phyloP scores from a whole-genome alignment of 805 yeast species.

The Saccharomyces cerevisiae region DNA sequence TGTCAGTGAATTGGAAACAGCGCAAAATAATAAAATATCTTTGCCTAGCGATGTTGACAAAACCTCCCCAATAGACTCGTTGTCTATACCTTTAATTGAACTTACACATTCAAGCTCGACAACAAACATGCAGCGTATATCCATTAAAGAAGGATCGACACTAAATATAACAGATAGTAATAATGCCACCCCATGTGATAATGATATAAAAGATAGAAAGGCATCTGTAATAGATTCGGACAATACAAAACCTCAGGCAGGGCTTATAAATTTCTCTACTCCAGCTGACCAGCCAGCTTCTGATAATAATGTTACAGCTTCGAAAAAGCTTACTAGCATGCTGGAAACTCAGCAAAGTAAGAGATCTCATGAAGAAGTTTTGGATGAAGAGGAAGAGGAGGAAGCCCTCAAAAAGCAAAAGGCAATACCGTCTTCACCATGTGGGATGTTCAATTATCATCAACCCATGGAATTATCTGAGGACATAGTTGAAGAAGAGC shows the following conservation, averaged over 20 bases:
- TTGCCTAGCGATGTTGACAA: conserved; percentile 22
- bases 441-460: conserved; percentile 23
- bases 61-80: conserved; percentile 28
- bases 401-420: conserved; percentile 17
- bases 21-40: neutral
- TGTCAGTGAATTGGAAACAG: conserved; percentile 3
- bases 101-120: conserved; percentile 12
- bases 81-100: conserved; percentile 31
- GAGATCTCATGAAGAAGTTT: neutral
- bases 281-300: neutral
- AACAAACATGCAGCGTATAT: neutral
- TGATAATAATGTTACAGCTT: neutral
- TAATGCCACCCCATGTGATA: neutral
- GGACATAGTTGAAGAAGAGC: conserved; percentile 5
- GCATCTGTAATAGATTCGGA: neutral
- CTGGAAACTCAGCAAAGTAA: neutral
- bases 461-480: conserved; percentile 4
- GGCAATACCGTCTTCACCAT: conserved; percentile 29
- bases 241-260: neutral
- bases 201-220: neutral
- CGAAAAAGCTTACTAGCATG: neutral
- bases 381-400: conserved; percentile 10
- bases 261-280: neutral
- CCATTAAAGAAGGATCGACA: neutral
- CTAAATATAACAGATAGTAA: neutral